Conservation (phyloP, 2,329 filamentous ascomycete species). For the Ophiostoma populinum region DNA sequence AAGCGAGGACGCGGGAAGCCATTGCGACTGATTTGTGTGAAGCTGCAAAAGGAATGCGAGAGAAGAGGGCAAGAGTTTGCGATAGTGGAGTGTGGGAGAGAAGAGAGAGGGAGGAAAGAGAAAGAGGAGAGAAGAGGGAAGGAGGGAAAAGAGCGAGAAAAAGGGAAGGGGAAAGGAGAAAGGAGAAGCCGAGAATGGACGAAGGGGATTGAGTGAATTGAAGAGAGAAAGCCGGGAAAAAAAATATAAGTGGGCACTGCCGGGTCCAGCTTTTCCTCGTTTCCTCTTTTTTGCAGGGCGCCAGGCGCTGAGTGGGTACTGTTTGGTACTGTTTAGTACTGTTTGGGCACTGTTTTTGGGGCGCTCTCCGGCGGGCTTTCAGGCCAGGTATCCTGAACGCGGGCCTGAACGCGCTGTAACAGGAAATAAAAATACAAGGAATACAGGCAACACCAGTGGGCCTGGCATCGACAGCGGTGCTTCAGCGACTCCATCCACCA, state of each 20-base stretch:
- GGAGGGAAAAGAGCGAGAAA: slow-evolving; percentile 1
- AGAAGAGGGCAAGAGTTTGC: slow-evolving; percentile 7
- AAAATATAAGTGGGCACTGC: slow-evolving; percentile 10
- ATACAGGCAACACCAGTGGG: too few species aligned
- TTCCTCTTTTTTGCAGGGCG: background rate
- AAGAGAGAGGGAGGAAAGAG: slow-evolving; percentile 3
- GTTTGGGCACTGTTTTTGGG: too few species aligned
- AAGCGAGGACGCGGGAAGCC: slow-evolving; percentile 63
- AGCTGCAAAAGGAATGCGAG: slow-evolving; percentile 18
- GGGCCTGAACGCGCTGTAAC: too few species aligned
- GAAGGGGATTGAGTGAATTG: slow-evolving; percentile 13
- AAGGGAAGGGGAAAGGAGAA: slow-evolving; percentile 10
- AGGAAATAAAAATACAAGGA: too few species aligned
- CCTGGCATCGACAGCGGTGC: too few species aligned
- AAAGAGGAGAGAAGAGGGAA: slow-evolving; percentile 2
- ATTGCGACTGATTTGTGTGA: slow-evolving; percentile 46
- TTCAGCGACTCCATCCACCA: too few species aligned
- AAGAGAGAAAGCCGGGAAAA: slow-evolving; percentile 9
- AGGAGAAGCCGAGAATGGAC: slow-evolving; percentile 13
- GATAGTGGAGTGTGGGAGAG: slow-evolving; percentile 5
- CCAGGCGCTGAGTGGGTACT: slow-evolving; percentile 3
- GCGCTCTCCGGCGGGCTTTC: too few species aligned
- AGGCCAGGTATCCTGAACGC: too few species aligned
- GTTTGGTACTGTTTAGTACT: background rate
- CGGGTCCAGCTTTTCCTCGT: slow-evolving; percentile 10